These are phyloP conservation scores for Lepidium africanum DNA, from an alignment of 345 rosid genomes.

Conservation along the genomic window DNA sequence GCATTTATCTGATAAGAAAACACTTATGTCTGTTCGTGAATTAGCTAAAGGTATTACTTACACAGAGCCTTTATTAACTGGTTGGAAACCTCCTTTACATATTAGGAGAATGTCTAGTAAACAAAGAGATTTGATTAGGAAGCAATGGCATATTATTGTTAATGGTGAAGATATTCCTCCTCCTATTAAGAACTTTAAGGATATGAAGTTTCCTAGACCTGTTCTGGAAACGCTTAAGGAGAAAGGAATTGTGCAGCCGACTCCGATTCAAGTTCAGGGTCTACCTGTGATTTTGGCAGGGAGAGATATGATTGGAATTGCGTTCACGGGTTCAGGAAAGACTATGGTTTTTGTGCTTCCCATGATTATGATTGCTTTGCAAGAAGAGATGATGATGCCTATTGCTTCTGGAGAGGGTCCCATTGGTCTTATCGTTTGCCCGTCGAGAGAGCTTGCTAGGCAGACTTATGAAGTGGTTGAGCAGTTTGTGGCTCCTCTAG, in stretches of 20 bases:
- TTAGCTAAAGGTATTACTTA: conserved; percentile 88
- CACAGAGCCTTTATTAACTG: conserved; percentile 63
- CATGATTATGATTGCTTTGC: conserved; percentile 78
- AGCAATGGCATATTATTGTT: conserved; percentile 90
- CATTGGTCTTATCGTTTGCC: conserved; percentile 68
- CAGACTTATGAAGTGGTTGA: conserved; percentile 90
- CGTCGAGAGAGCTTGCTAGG: conserved; percentile 86
- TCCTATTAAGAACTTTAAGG: conserved; percentile 68
- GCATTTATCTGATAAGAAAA: conserved; percentile 71
- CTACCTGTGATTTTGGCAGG: conserved; percentile 78
- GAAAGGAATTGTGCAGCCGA: conserved; percentile 89
- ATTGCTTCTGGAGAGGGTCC: conserved; percentile 83
- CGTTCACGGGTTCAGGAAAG: conserved; percentile 88
- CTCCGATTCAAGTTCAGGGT: conserved; percentile 95
- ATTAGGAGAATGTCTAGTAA: conserved; percentile 56
- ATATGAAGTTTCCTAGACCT: conserved; percentile 79
- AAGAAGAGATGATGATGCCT: conserved; percentile 95
- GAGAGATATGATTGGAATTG: conserved; percentile 93
- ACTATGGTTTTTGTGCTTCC: conserved; percentile 86
- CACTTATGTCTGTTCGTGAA: conserved; percentile 84
- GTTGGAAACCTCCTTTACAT: conserved; percentile 81
- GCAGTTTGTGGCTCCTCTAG: conserved; percentile 57
- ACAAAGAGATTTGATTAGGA: conserved; percentile 57
- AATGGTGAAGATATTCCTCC: conserved; percentile 88
- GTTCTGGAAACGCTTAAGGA: conserved; percentile 59